phyloP scores from a whole-genome alignment of 805 yeast species.

The Myxozyma vanderwaltii region DNA sequence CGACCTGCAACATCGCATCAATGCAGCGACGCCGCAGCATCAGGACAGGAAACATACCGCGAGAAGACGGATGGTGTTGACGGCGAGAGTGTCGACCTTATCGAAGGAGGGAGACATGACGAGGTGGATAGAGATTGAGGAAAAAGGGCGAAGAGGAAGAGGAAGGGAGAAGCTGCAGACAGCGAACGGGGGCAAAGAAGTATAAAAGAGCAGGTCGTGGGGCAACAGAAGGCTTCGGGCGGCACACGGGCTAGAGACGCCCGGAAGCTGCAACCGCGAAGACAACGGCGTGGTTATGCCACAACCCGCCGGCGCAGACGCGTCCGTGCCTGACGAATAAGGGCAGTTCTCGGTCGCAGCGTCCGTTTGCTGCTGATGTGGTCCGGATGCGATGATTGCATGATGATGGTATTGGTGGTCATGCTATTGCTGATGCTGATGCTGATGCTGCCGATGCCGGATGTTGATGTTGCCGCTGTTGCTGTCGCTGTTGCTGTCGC shows the following conservation, averaged over 20 bases:
- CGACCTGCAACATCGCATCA: too few species aligned
- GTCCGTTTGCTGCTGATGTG: not conserved
- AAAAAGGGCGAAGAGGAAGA: conserved; percentile 32
- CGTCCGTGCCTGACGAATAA: conserved; percentile 4
- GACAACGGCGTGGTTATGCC: conserved; percentile 3
- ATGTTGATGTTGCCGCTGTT: too few species aligned
- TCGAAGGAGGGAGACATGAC: conserved; percentile 42
- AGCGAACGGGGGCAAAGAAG: not conserved
- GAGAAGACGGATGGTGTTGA: conserved; percentile 84
- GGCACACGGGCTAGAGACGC: conserved; percentile 29
- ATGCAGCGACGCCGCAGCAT: not conserved
- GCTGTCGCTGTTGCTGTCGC: too few species aligned
- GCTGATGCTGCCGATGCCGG: too few species aligned
- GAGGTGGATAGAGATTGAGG: conserved; percentile 2
- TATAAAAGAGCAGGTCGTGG: not conserved
- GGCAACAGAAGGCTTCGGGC: not conserved
- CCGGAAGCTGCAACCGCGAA: conserved; percentile 9
- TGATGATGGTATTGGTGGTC: too few species aligned
- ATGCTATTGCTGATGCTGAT: too few species aligned
- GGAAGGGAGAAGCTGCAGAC: not conserved
- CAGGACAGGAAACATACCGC: conserved; percentile 50
- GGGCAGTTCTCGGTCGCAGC: not conserved
- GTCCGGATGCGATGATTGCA: not conserved
- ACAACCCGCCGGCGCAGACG: conserved; percentile 1
- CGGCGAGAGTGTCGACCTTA: conserved; percentile 71